Evolutionary conservation across 2,329 filamentous ascomycete species (phyloP).

Genomic region (Sphaerostilbella broomeana): DNA sequence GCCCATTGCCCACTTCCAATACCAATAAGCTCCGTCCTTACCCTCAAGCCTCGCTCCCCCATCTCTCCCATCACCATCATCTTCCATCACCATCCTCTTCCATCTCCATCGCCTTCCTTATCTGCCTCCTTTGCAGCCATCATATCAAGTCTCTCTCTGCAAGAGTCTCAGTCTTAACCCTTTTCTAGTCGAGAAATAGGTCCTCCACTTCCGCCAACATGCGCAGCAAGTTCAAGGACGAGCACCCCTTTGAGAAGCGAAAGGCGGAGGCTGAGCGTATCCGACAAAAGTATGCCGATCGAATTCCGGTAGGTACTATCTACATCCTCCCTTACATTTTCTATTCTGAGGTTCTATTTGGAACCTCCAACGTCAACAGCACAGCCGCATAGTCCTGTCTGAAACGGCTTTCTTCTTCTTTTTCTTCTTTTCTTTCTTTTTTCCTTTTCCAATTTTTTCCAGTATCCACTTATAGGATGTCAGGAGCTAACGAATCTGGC

Average conservation of each 20-base stretch:
- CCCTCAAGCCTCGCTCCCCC: slow-evolving; percentile 11
- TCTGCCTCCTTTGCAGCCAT: not conserved
- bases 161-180: no score
- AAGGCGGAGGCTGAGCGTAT: slow-evolving; percentile 99
- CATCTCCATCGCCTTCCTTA: not conserved
- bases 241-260: slow-evolving; percentile 99
- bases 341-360: no score
- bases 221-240: slow-evolving; percentile 99
- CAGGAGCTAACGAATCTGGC: not conserved
- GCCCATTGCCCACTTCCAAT: slow-evolving; percentile 12
- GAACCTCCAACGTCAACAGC: no score
- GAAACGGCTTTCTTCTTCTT: no score
- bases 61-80: slow-evolving; percentile 11
- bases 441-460: no score
- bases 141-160: not conserved
- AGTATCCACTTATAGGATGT: no score
- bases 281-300: slow-evolving; percentile 96
- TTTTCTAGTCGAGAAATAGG: slow-evolving; percentile 15
- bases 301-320: slow-evolving; percentile 75
- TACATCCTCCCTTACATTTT: not conserved
- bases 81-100: slow-evolving; percentile 11
- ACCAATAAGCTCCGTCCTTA: slow-evolving; percentile 6
- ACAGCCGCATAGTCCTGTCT: no score
- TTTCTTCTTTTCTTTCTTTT: no score
- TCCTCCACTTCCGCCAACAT: slow-evolving; percentile 51